Evolutionary conservation across 768 basidiomycete genomes (phyloP).

Genomic region (Calocera viscosa): DNA sequence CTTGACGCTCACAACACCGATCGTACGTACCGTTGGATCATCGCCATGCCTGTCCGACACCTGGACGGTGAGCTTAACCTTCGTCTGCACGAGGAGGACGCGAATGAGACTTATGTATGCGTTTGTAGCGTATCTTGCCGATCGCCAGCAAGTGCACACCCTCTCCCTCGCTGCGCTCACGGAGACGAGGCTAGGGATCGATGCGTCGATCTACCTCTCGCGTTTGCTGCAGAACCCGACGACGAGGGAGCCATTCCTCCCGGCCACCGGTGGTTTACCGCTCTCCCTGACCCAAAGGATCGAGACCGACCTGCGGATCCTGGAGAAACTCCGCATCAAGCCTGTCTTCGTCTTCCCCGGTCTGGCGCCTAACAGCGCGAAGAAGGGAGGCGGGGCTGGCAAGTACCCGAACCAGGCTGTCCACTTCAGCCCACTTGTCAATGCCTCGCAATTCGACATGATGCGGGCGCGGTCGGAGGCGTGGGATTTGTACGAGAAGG

Average conservation of each 20-base stretch:
- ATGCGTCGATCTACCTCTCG: constrained; percentile 82
- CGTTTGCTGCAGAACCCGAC: constrained; percentile 60
- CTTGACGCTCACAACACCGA: neutral
- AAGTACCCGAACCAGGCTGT: constrained; percentile 22
- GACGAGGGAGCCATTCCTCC: constrained; percentile 79
- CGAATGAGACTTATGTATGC: neutral
- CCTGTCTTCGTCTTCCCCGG: constrained; percentile 98
- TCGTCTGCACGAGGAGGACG: too few species aligned
- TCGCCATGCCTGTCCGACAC: constrained; percentile 64
- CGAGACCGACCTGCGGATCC: constrained; percentile 77
- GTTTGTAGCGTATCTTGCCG: constrained; percentile 58
- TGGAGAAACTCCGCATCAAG: constrained; percentile 87
- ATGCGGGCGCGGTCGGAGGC: constrained; percentile 51
- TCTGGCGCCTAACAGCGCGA: constrained; percentile 60
- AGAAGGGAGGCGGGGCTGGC: constrained; percentile 49
- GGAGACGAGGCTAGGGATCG: constrained; percentile 91
- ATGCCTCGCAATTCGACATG: constrained; percentile 12
- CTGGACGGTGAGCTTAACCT: constrained; percentile 70
- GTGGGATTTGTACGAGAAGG: constrained; percentile 87
- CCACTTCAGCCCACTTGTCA: constrained; percentile 2
- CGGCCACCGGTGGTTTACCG: constrained; percentile 90
- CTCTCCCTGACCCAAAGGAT: constrained; percentile 77
- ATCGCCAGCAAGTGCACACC: constrained; percentile 79
- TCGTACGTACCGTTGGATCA: neutral
- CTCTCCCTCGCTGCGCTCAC: constrained; percentile 68